Conservation (phyloP, 805 yeast species). For the Scheffersomyces spartinae region DNA sequence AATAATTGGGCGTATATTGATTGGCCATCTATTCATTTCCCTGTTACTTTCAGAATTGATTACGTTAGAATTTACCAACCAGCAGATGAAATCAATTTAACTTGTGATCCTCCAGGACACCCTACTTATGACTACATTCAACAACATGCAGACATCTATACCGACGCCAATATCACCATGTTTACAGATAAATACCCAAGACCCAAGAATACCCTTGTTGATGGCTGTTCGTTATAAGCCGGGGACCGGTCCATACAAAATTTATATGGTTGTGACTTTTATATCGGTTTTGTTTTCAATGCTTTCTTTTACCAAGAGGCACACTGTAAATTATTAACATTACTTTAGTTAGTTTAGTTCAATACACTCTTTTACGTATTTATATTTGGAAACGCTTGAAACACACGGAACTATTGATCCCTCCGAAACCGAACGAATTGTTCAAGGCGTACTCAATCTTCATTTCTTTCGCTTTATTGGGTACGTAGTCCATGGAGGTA, state of each 20-base stretch:
- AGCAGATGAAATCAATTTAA: constrained; percentile 38
- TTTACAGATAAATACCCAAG: too few relatives aligned
- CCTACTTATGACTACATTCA: constrained; percentile 83
- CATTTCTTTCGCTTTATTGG: constrained; percentile 28
- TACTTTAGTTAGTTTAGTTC: too few relatives aligned
- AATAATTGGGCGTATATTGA: constrained; percentile 90
- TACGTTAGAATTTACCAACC: constrained; percentile 93
- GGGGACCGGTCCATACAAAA: too few relatives aligned
- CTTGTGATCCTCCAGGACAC: constrained; percentile 79
- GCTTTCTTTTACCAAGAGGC: too few relatives aligned
- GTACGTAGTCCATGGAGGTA: constrained; percentile 46
- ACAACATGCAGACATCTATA: constrained; percentile 38
- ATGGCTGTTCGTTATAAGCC: too few relatives aligned
- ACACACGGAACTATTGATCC: constrained; percentile 74
- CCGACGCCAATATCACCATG: constrained; percentile 32
- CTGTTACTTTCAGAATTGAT: constrained; percentile 65
- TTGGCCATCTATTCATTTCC: constrained; percentile 76
- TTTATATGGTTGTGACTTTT: too few relatives aligned
- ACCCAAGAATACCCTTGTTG: too few relatives aligned
- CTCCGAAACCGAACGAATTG: constrained; percentile 97
- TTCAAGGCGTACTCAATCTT: constrained; percentile 52
- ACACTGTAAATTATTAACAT: too few relatives aligned
- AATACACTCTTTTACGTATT: too few relatives aligned
- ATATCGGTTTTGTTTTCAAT: too few relatives aligned
- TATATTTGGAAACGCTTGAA: too few relatives aligned